Evolutionary conservation across 345 rosid genomes (phyloP), one percentile per base, ranked within the genome.

Genomic region (Aquilaria yunnanensis): DNA sequence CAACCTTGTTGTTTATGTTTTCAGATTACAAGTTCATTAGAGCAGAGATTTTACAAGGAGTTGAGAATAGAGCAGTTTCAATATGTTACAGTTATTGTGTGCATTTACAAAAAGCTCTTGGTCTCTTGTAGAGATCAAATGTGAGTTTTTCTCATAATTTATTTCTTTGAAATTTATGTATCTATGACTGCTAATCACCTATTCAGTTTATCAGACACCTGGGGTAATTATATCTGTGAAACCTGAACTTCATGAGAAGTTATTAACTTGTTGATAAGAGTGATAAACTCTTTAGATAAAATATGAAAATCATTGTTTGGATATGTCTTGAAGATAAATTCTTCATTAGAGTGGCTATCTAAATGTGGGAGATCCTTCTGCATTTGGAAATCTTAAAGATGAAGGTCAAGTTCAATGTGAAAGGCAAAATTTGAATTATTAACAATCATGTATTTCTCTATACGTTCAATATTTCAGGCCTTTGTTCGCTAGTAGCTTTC

Each of bases 21-120:
- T 62, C 86, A 89, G 91, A 89, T 89, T 51, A 77, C 96, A 52
- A 73, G 68, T 55, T 77, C 75, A 71, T 87, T 89, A 66, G 94
- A 89, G 78, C 91, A 86, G 76, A 81, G 81, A 72, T 85, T 82
- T 73, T 89, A 84, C 83, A 89, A 63, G 80, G 90, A 89, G 65
- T 56, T 89, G 79, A 83, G 94, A 74, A 76, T 43, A 56, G 88
- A 86, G 73, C 87, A 81, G 50, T 75, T 86, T 64, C 77, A 77
- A 31, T 75, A 75, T 66, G 89, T 83, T 12, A 83, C 78, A 73
- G 75, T 71, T 69, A 83, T 86, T 43, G 76, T 86, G 75, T 66
- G 77, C 66, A 83, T 89, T 57, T 86, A 86, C 81, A 78, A 75
- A 74, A 86, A 83, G 77, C 68, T 89, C 56, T 67, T 86, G 79